Percentiles rank a stretch among this genome's conserved stretches.
Conservation (phyloP, 2,329 filamentous ascomycete species). For the Elsinoe australis region DNA sequence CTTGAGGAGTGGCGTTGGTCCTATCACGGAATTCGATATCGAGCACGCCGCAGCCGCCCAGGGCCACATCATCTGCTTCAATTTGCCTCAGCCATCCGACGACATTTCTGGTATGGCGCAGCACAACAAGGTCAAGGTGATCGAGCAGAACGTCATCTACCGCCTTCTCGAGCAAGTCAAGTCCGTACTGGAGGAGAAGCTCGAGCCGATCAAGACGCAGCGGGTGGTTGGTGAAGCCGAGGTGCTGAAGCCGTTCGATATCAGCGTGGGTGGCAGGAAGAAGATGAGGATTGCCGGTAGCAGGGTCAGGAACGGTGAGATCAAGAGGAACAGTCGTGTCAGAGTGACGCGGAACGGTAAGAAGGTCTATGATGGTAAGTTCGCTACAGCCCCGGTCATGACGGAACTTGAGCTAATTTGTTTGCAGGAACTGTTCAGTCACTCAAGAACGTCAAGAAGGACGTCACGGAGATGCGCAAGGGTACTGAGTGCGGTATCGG, state of each 20-base stretch:
- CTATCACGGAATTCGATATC: conserved; percentile 76
- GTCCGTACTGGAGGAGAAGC: conserved; percentile 57
- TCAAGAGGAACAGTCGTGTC: conserved; percentile 58
- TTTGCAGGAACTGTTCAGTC: conserved; percentile 63
- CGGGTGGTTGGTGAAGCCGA: conserved; percentile 83
- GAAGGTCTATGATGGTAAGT: conserved; percentile 73
- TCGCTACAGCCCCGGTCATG: conserved; percentile 5
- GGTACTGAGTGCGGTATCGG: conserved; percentile 88
- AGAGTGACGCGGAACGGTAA: conserved; percentile 63
- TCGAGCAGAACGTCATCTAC: conserved; percentile 85
- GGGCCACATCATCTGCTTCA: conserved; percentile 80
- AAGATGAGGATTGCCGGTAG: conserved; percentile 77
- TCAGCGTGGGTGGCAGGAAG: conserved; percentile 64
- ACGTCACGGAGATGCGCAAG: conserved; percentile 81
- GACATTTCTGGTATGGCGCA: conserved; percentile 61
- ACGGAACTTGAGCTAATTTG: not conserved
- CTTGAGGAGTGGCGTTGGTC: conserved; percentile 68
- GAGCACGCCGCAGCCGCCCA: conserved; percentile 74
- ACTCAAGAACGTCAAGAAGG: conserved; percentile 88
- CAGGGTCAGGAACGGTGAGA: conserved; percentile 71
- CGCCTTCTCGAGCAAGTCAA: conserved; percentile 67
- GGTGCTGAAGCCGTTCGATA: conserved; percentile 72
- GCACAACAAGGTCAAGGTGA: conserved; percentile 61
- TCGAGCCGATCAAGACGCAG: conserved; percentile 58
- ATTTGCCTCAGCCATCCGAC: conserved; percentile 58